These are phyloP conservation scores for Neurospora tetrasperma DNA, from an alignment of 495 filamentous ascomycete species.

Conservation along the genomic window DNA sequence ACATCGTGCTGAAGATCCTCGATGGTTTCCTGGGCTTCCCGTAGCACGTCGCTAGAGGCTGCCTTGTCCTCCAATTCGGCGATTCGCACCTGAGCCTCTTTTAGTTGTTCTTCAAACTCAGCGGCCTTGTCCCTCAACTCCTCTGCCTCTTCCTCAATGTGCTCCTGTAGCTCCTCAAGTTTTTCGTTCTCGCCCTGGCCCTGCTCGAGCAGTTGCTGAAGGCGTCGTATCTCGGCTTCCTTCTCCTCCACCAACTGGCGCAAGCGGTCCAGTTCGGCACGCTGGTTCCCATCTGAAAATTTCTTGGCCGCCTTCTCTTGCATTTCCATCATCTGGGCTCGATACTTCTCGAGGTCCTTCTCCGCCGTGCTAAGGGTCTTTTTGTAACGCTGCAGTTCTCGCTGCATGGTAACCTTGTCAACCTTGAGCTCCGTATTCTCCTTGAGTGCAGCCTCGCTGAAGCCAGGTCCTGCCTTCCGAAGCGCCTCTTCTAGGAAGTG, in stretches of 20 bases:
- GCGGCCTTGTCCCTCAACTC: constrained; percentile 38
- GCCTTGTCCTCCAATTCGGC: constrained; percentile 54
- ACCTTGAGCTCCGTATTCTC: constrained; percentile 97
- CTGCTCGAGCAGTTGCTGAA: constrained; percentile 42
- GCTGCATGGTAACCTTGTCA: constrained; percentile 73
- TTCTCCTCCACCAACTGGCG: constrained; percentile 40
- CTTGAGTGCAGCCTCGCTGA: constrained; percentile 74
- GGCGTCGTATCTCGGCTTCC: constrained; percentile 44
- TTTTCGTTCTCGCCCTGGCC: constrained; percentile 27
- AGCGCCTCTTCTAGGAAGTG: constrained; percentile 73
- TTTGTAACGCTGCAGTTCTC: constrained; percentile 71
- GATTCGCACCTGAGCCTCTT: constrained; percentile 46
- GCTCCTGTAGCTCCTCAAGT: constrained; percentile 45
- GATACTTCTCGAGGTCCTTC: constrained; percentile 66
- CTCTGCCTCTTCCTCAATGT: constrained; percentile 42
- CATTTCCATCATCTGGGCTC: constrained; percentile 65
- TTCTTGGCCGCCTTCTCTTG: constrained; percentile 68
- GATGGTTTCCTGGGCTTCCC: constrained; percentile 45
- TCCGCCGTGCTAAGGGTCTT: constrained; percentile 71
- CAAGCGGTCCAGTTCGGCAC: constrained; percentile 48
- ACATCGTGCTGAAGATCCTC: constrained; percentile 36
- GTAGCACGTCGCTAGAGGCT: constrained; percentile 39
- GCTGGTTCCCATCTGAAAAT: constrained; percentile 52
- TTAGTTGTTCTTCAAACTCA: constrained; percentile 42
- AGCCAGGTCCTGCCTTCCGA: constrained; percentile 73